Conservation (phyloP, 192 early-diverging fungal genomes). For the Coemansia aciculifera region DNA sequence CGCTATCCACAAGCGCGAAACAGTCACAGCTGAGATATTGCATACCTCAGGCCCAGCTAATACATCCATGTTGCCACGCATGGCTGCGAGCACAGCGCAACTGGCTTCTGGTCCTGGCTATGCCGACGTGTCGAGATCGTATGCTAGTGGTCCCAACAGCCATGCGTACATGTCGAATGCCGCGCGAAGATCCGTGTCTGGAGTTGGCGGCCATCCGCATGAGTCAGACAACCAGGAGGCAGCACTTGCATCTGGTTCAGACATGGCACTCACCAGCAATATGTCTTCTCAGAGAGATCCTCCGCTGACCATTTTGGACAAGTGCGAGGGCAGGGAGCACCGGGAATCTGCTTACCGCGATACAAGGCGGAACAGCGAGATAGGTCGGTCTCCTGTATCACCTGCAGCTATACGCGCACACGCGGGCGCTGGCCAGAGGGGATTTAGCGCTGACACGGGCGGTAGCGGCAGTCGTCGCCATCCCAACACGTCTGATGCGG, state of each 20-base stretch:
- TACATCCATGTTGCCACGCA: constrained; percentile 13
- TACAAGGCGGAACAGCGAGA: not conserved
- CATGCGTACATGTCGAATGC: not conserved
- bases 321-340: constrained; percentile 19
- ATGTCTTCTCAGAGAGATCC: constrained; percentile 41
- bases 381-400: not conserved
- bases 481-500: constrained; percentile 10
- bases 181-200: constrained; percentile 20
- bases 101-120: not conserved
- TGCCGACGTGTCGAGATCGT: not conserved
- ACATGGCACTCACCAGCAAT: constrained; percentile 29
- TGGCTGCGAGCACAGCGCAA: constrained; percentile 8
- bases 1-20: constrained; percentile 10
- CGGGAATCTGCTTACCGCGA: not conserved
- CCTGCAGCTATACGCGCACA: not conserved
- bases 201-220: constrained; percentile 7
- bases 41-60: constrained; percentile 2
- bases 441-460: constrained; percentile 23
- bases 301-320: constrained; percentile 34
- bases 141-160: not conserved
- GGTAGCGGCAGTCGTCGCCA: constrained; percentile 10
- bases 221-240: constrained; percentile 8
- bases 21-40: not conserved
- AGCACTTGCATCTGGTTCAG: not conserved
- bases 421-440: constrained; percentile 12